Conservation (phyloP, 2,329 filamentous ascomycete species). For the Knufia fluminis region DNA sequence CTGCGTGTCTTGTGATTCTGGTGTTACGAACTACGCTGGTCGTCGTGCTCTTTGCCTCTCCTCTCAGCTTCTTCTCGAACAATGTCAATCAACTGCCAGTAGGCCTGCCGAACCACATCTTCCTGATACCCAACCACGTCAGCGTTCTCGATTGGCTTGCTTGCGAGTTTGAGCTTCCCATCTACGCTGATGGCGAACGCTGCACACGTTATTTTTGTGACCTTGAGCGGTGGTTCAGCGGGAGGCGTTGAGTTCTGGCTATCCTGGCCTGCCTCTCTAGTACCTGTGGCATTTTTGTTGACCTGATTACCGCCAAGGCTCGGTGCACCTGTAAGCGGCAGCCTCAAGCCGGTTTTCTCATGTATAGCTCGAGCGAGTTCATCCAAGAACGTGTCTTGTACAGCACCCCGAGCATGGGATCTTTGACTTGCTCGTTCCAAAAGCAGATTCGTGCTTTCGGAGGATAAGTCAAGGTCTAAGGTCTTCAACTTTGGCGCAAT, state of each 20-base stretch:
- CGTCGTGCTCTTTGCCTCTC: not conserved
- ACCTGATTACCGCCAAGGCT: too few species aligned
- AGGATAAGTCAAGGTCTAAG: conserved; percentile 16
- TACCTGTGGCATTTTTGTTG: not conserved
- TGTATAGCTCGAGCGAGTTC: conserved; percentile 11
- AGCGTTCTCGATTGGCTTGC: conserved; percentile 12
- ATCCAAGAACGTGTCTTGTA: conserved; percentile 10
- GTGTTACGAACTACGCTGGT: too few species aligned
- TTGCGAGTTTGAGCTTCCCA: conserved; percentile 16
- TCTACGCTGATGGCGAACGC: conserved; percentile 18
- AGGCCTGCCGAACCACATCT: conserved; percentile 15
- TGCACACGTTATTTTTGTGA: conserved; percentile 15
- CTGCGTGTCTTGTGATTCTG: too few species aligned
- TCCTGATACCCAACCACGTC: conserved; percentile 7
- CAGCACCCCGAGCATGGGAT: not conserved
- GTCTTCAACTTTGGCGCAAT: conserved; percentile 17
- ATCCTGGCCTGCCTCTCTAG: not conserved
- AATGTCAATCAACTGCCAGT: conserved; percentile 12
- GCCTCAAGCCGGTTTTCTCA: conserved; percentile 9
- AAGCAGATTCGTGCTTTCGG: conserved; percentile 11
- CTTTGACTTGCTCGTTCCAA: not conserved
- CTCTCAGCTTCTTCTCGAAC: conserved; percentile 13
- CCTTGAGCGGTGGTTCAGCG: conserved; percentile 11
- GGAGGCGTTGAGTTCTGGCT: not conserved
- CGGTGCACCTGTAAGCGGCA: not conserved